Percentiles rank a stretch among this genome's conserved stretches.
These are phyloP conservation scores for Tilletiopsis washingtonensis DNA, from an alignment of 1,284 basidiomycete genomes.

Conservation along the genomic window DNA sequence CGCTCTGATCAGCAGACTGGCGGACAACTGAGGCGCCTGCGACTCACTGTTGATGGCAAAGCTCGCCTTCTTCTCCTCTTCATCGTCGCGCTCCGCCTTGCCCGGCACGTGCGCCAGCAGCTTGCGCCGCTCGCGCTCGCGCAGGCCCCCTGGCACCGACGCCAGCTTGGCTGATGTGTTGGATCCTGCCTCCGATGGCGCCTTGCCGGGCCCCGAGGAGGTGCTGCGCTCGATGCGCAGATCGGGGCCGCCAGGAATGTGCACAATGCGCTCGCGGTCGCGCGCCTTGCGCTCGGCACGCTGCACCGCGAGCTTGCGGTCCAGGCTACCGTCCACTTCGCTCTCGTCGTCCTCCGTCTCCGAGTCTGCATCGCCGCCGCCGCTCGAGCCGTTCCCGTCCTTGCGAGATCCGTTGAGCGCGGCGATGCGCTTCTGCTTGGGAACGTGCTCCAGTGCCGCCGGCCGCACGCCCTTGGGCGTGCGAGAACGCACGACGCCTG, in stretches of 20 bases:
- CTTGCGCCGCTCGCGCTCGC: constrained; percentile 31
- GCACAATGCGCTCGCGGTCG: not conserved
- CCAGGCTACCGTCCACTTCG: constrained; percentile 10
- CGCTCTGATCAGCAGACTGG: not conserved
- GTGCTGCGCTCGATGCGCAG: not conserved
- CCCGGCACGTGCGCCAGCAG: constrained; percentile 41
- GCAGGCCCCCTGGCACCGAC: constrained; percentile 2
- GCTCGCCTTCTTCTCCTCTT: constrained; percentile 28
- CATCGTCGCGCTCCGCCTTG: constrained; percentile 30
- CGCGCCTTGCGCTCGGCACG: constrained; percentile 2
- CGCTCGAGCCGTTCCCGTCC: not conserved
- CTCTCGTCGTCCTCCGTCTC: constrained; percentile 12
- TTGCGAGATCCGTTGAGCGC: constrained; percentile 5
- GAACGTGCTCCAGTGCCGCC: not conserved
- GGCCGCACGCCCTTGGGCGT: not conserved
- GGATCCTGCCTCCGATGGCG: not conserved
- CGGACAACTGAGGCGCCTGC: not conserved
- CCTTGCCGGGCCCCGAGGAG: constrained; percentile 1
- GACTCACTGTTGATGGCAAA: constrained; percentile 38
- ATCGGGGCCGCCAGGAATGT: not conserved
- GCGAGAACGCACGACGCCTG: not conserved
- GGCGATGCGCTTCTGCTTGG: no score
- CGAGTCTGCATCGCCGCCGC: constrained; percentile 17
- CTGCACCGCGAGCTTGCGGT: constrained; percentile 4
- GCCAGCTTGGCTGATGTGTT: not conserved